These are phyloP conservation scores for Trifolium dubium DNA, from an alignment of 306 rosid genomes.

Conservation along the genomic window DNA sequence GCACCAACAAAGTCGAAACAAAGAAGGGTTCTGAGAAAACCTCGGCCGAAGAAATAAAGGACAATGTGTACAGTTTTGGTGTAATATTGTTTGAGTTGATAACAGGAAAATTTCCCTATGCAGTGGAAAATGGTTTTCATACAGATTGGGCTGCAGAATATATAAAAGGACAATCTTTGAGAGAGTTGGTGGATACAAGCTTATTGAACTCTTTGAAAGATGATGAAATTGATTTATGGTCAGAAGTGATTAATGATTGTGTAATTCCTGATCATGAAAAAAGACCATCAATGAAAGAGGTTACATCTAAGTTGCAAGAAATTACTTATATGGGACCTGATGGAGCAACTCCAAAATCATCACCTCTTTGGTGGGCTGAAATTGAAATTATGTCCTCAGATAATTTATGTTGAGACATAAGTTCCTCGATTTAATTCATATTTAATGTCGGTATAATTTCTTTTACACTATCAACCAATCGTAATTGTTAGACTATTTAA, in stretches of 20 bases:
- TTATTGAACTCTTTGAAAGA: constrained; percentile 50
- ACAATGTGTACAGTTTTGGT: constrained; percentile 80
- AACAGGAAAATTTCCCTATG: constrained; percentile 70
- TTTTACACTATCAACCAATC: neutral
- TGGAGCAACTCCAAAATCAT: constrained; percentile 74
- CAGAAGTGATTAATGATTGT: constrained; percentile 60
- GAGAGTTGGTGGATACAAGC: constrained; percentile 74
- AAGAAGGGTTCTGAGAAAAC: constrained; percentile 52
- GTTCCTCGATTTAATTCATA: constrained; percentile 4
- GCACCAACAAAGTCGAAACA: constrained; percentile 56
- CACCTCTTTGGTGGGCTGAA: constrained; percentile 99
- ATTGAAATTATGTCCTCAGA: constrained; percentile 78
- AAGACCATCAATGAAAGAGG: constrained; percentile 68
- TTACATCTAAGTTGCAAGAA: constrained; percentile 61
- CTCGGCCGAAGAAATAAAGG: constrained; percentile 46
- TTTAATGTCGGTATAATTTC: neutral
- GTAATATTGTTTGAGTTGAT: constrained; percentile 75
- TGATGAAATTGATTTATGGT: constrained; percentile 59
- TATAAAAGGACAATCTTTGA: constrained; percentile 58
- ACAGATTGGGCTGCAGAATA: constrained; percentile 70
- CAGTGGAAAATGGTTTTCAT: constrained; percentile 53
- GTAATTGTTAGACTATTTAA: neutral
- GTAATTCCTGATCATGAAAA: constrained; percentile 55
- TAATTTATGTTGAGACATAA: constrained; percentile 43
- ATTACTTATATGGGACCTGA: constrained; percentile 80